These are phyloP conservation scores for Cystobasidium slooffiae DNA, from an alignment of 1,284 basidiomycete species.

Conservation along the genomic window DNA sequence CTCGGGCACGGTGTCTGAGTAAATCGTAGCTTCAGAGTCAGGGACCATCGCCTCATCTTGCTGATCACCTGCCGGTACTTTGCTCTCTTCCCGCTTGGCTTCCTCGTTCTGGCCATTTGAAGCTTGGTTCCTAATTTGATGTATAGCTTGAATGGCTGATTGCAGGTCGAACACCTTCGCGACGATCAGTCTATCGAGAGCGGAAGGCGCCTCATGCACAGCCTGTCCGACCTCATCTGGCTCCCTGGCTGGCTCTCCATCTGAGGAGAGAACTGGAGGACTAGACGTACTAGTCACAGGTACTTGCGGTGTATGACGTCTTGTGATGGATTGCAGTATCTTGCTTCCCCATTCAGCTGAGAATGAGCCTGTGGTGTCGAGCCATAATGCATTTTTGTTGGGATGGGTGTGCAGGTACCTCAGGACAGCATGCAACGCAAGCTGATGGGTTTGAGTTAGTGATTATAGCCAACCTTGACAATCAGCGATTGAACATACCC, in stretches of 20 bases:
- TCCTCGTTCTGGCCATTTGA: too few species aligned
- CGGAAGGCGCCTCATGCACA: not conserved
- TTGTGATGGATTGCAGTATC: conserved; percentile 19
- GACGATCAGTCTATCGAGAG: conserved; percentile 38
- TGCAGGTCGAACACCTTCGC: conserved; percentile 29
- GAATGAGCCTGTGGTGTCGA: conserved; percentile 33
- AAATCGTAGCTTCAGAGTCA: conserved; percentile 13
- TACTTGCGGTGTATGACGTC: too few species aligned
- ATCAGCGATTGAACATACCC: not conserved
- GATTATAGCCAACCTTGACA: not conserved
- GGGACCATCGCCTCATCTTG: not conserved
- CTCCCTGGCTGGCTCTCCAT: not conserved
- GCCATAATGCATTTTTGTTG: conserved; percentile 28
- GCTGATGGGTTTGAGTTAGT: not conserved
- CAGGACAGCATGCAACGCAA: conserved; percentile 34
- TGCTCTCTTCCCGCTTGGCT: not conserved
- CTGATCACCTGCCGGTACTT: not conserved
- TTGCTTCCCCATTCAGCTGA: conserved; percentile 18
- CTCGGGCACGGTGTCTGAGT: conserved; percentile 10
- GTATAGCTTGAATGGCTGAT: conserved; percentile 33
- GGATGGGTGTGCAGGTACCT: conserved; percentile 11
- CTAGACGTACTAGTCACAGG: not conserved
- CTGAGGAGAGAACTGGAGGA: not conserved
- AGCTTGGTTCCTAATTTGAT: conserved; percentile 19
- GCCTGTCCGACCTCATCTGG: too few species aligned